These are phyloP conservation scores for Trichosporon sp. DNA, from an alignment of 1,284 basidiomycete species.

Conservation along the genomic window DNA sequence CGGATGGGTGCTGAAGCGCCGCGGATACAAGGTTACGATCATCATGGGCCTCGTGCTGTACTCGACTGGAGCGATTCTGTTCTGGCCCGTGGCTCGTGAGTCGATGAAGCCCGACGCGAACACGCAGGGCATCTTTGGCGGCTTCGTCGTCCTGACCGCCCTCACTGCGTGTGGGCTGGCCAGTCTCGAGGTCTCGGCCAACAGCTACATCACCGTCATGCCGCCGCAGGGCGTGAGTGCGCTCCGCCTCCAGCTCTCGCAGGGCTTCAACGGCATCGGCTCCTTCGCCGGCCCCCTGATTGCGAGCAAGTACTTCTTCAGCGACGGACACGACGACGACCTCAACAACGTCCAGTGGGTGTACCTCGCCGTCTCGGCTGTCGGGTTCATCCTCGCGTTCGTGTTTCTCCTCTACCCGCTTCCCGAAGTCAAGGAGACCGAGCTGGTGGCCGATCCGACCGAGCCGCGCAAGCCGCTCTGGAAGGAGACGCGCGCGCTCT, in stretches of 20 bases:
- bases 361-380: conserved; percentile 71
- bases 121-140: conserved; percentile 63
- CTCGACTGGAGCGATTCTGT: conserved; percentile 73
- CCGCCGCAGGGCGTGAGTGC: conserved; percentile 68
- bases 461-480: conserved; percentile 60
- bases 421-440: conserved; percentile 70
- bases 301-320: conserved; percentile 74
- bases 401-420: conserved; percentile 73
- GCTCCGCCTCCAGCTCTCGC: conserved; percentile 76
- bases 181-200: conserved; percentile 64
- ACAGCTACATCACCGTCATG: conserved; percentile 71
- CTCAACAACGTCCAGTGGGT: conserved; percentile 78
- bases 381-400: conserved; percentile 63
- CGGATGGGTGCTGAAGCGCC: conserved; percentile 54
- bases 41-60: conserved; percentile 71
- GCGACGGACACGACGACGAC: conserved; percentile 63
- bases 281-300: conserved; percentile 78
- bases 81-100: conserved; percentile 74
- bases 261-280: conserved; percentile 78
- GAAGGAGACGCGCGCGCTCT: conserved; percentile 69
- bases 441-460: conserved; percentile 38
- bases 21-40: conserved; percentile 60
- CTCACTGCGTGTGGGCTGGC: conserved; percentile 66
- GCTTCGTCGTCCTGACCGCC: conserved; percentile 71
- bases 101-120: conserved; percentile 47